phyloP scores from a whole-genome alignment of 441 rosid species.

The Euphorbia corollata region DNA sequence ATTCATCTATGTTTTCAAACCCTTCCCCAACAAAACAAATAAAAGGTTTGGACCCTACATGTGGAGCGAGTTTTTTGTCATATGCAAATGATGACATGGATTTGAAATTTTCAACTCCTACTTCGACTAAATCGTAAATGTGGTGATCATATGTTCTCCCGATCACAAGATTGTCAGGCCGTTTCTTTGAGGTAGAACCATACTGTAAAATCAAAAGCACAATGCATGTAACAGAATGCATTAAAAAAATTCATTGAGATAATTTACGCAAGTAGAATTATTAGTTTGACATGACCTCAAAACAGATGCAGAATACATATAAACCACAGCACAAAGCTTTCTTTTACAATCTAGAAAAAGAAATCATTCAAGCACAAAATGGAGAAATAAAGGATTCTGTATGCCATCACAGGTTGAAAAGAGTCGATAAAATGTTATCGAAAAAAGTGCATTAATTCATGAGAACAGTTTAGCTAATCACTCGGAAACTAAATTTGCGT shows the following conservation, averaged over 20 bases:
- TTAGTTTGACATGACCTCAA: neutral
- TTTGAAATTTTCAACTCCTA: conserved; percentile 80
- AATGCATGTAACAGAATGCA: neutral
- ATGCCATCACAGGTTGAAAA: neutral
- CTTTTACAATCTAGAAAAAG: neutral
- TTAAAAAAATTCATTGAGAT: neutral
- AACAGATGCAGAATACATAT: no score
- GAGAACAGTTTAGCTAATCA: no score
- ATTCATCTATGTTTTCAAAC: conserved; percentile 66
- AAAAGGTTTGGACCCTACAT: conserved; percentile 72
- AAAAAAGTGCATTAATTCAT: no score
- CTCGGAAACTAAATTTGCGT: neutral
- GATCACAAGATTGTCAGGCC: conserved; percentile 77
- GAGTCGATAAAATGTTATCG: neutral
- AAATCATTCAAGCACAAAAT: neutral
- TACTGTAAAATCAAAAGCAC: conserved; percentile 38
- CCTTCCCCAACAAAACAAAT: conserved; percentile 73
- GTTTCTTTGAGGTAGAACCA: conserved; percentile 86
- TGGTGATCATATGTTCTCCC: conserved; percentile 81
- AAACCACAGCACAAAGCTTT: neutral
- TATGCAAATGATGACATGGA: conserved; percentile 49
- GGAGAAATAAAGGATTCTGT: neutral
- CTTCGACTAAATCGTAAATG: conserved; percentile 81
- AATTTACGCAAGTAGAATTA: neutral
- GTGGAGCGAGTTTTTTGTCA: conserved; percentile 78